Conservation (phyloP, 1,284 basidiomycete species). For the Marasmius fiardii region DNA sequence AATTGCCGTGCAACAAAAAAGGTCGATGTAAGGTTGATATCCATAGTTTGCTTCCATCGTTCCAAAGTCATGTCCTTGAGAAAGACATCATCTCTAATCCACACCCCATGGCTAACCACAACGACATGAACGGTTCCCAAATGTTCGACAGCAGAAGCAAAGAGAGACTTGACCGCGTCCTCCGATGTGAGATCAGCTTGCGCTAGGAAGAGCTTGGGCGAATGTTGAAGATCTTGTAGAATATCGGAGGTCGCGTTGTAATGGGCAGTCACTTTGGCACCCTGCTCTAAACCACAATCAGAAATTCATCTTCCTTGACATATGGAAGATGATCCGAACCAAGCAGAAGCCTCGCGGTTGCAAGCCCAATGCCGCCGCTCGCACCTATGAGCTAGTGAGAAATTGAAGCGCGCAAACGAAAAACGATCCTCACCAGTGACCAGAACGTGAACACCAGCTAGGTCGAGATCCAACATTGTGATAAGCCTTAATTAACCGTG, state of each 20-base stretch:
- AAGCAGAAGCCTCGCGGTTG: slow-evolving; percentile 50
- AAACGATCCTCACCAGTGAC: slow-evolving; percentile 30
- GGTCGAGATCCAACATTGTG: slow-evolving; percentile 30
- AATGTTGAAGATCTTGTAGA: slow-evolving; percentile 42
- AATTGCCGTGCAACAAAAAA: slow-evolving; percentile 68
- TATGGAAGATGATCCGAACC: slow-evolving; percentile 25
- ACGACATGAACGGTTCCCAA: slow-evolving; percentile 55
- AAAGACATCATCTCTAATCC: slow-evolving; percentile 41
- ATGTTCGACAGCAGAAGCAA: slow-evolving; percentile 29
- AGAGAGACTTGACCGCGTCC: slow-evolving; percentile 44
- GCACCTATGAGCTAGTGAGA: slow-evolving; percentile 39
- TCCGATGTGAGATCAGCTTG: slow-evolving; percentile 63
- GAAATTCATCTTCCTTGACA: not conserved
- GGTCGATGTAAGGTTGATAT: slow-evolving; percentile 63
- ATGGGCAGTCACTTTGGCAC: slow-evolving; percentile 70
- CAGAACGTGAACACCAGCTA: slow-evolving; percentile 38
- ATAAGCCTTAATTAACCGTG: not conserved
- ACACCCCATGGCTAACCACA: slow-evolving; percentile 67
- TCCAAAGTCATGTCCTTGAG: slow-evolving; percentile 59
- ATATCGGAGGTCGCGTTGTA: slow-evolving; percentile 56
- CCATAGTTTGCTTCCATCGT: slow-evolving; percentile 63
- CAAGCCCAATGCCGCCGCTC: slow-evolving; percentile 65
- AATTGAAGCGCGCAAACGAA: not conserved
- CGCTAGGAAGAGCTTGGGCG: slow-evolving; percentile 32
- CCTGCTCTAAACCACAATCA: slow-evolving; percentile 45